phyloP scores from a whole-genome alignment of 2,329 filamentous ascomycete species.

The Fusarium palustre region DNA sequence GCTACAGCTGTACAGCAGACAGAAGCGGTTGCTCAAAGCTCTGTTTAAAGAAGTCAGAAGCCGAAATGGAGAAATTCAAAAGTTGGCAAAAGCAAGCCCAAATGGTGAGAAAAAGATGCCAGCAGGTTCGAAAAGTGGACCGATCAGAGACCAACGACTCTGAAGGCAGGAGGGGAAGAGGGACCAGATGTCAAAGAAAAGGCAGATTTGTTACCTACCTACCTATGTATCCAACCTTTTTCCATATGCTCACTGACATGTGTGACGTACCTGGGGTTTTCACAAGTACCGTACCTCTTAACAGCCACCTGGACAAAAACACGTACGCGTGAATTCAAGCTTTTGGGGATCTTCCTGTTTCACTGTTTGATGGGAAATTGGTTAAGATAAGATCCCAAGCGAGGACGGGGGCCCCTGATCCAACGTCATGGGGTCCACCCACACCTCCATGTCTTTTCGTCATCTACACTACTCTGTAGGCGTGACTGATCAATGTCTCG shows the following conservation, averaged over 20 bases:
- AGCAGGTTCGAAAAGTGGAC: constrained; percentile 37
- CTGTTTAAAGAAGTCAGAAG: background rate
- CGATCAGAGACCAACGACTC: constrained; percentile 14
- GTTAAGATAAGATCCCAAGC: constrained; percentile 23
- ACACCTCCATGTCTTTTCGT: constrained; percentile 9
- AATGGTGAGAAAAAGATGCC: constrained; percentile 29
- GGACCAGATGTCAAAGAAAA: background rate
- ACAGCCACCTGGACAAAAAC: constrained; percentile 4
- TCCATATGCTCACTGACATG: background rate
- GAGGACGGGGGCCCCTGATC: constrained; percentile 16
- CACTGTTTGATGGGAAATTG: constrained; percentile 24
- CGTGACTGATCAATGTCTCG: constrained; percentile 15
- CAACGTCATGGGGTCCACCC: constrained; percentile 38
- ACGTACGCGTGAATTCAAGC: background rate
- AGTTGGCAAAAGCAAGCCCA: constrained; percentile 21
- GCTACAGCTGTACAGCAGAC: background rate
- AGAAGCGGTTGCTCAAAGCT: background rate
- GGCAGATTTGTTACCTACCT: background rate
- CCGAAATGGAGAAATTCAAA: constrained; percentile 7
- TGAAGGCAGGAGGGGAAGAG: constrained; percentile 7
- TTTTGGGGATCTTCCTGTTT: constrained; percentile 6
- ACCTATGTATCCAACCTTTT: background rate
- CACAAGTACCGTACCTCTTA: background rate
- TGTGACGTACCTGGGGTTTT: background rate
- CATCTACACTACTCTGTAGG: background rate